Percentiles rank a stretch among this genome's conserved stretches.
These are phyloP conservation scores for Phascolomyces articulosus DNA, from an alignment of 371 early-diverging fungal genomes.

Conservation along the genomic window DNA sequence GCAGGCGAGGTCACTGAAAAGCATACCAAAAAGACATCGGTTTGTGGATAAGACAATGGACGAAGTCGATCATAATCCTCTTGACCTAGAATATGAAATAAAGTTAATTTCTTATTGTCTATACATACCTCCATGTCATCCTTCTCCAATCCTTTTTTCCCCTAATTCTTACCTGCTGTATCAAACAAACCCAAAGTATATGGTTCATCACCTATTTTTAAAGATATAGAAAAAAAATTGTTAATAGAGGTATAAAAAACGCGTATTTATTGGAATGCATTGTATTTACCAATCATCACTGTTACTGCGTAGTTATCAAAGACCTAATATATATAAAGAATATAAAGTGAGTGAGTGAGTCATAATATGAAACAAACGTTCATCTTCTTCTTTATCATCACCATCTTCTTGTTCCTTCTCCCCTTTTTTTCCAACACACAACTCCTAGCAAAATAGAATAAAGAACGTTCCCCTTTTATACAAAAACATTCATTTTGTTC, in stretches of 20 bases:
- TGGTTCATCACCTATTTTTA: conserved; percentile 71
- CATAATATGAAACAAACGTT: not conserved
- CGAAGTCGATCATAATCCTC: conserved; percentile 98
- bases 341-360: no score
- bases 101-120: not conserved
- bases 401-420: no score
- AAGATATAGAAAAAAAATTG: not conserved
- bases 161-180: conserved; percentile 79
- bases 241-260: not conserved
- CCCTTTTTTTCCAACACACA: no score
- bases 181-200: conserved; percentile 94
- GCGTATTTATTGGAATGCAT: not conserved
- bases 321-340: conserved; percentile 69
- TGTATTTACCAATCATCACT: conserved; percentile 88
- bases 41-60: conserved; percentile 94
- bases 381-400: no score
- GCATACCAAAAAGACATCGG: conserved; percentile 95
- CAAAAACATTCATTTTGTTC: no score
- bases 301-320: conserved; percentile 99
- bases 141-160: not conserved
- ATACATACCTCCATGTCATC: not conserved
- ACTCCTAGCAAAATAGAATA: no score
- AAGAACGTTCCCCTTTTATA: no score
- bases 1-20: conserved; percentile 96
- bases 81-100: conserved; percentile 59